These are phyloP conservation scores for Aspergillus pseudoglaucus DNA, from an alignment of 2,329 filamentous ascomycete species.

Conservation along the genomic window DNA sequence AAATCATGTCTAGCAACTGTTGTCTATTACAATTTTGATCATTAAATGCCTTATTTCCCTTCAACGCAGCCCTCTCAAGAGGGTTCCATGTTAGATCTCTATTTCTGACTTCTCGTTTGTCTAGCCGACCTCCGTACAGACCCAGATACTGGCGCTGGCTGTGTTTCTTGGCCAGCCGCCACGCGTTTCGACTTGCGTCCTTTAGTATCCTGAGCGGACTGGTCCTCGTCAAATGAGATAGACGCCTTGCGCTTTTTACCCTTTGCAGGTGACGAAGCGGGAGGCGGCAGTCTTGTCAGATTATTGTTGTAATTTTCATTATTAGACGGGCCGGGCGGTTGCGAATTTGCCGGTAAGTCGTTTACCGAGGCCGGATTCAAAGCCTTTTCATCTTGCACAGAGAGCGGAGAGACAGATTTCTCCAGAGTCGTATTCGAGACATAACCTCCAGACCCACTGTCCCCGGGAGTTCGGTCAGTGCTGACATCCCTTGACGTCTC, in stretches of 20 bases:
- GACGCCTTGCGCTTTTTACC: constrained; percentile 20
- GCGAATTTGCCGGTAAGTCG: background rate
- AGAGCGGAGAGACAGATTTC: constrained; percentile 8
- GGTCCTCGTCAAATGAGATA: constrained; percentile 3
- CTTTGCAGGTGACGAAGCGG: constrained; percentile 5
- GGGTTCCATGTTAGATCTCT: background rate
- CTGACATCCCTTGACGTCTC: constrained; percentile 5
- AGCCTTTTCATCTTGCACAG: background rate
- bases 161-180: constrained; percentile 9
- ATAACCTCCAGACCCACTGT: constrained; percentile 11
- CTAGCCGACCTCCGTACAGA: constrained; percentile 24
- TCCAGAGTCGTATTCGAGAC: constrained; percentile 17
- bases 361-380: background rate
- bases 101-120: constrained; percentile 18
- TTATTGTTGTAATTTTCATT: no score
- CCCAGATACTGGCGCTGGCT: constrained; percentile 9
- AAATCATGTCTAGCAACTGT: background rate
- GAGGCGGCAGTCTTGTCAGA: background rate
- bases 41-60: background rate
- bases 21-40: no score
- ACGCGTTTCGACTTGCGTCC: constrained; percentile 18
- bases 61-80: background rate
- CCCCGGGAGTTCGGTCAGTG: constrained; percentile 15
- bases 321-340: background rate
- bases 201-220: background rate